A percentile compares a stretch with the other conserved stretches of the same genome.
Evolutionary conservation across 1,284 basidiomycete genomes (phyloP).

Genomic region (Pyrrhoderma noxium): DNA sequence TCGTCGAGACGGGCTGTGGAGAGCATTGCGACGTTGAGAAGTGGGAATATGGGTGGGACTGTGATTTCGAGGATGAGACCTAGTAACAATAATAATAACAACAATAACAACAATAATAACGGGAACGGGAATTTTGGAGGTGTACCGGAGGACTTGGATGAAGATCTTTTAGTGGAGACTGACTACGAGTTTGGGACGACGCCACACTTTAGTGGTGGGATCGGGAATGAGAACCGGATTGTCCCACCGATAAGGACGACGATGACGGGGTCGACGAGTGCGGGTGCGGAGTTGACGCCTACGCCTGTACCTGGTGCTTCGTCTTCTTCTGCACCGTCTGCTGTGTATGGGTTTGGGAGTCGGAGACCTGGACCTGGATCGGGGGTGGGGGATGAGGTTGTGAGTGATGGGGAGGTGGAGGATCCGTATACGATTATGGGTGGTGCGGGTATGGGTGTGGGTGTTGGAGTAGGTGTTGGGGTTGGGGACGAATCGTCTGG

Average conservation of each 20-base stretch:
- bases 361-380: slow-evolving; percentile 17
- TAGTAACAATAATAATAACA: no score
- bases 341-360: slow-evolving; percentile 10
- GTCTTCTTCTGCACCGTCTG: no score
- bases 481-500: slow-evolving; percentile 12
- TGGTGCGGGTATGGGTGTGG: slow-evolving; percentile 16
- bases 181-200: not conserved
- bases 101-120: not conserved
- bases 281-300: no score
- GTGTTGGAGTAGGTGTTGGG: slow-evolving; percentile 17
- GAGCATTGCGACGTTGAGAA: slow-evolving; percentile 21
- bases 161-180: slow-evolving; percentile 7
- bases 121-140: slow-evolving; percentile 8
- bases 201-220: no score
- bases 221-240: no score
- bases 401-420: slow-evolving; percentile 23
- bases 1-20: slow-evolving; percentile 7
- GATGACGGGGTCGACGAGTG: no score
- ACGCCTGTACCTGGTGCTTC: no score
- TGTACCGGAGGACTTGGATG: slow-evolving; percentile 13
- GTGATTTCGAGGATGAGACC: no score
- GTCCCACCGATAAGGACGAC: no score
- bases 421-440: not conserved
- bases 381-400: slow-evolving; percentile 20
- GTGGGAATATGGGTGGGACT: slow-evolving; percentile 12